A percentile compares a stretch with the other conserved stretches of the same genome.
Conservation (phyloP, 2,329 filamentous ascomycete genomes). For the Paraphaeosphaeria minitans region DNA sequence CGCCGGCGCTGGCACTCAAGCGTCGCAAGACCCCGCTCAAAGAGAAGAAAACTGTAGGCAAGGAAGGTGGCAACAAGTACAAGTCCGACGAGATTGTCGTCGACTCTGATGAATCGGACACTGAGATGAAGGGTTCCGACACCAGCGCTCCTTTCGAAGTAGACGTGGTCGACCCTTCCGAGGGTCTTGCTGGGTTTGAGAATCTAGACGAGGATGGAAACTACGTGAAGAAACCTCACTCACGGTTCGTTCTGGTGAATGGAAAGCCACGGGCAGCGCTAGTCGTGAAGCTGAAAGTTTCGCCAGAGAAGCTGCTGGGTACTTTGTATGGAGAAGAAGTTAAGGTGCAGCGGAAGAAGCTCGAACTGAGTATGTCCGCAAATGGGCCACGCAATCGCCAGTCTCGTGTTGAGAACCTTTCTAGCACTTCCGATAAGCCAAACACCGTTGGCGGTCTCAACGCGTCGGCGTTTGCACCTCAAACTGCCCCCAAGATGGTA, state of each 20-base stretch:
- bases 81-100: not conserved
- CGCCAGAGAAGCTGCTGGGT: not conserved
- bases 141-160: not conserved
- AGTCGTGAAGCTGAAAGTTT: not conserved
- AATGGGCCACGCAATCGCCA: too few species aligned
- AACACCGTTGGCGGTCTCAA: too few species aligned
- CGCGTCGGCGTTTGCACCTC: not conserved
- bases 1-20: not conserved
- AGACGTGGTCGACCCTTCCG: not conserved
- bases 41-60: not conserved
- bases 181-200: slow-evolving; percentile 2
- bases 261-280: not conserved
- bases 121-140: not conserved
- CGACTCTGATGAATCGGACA: slow-evolving; percentile 1
- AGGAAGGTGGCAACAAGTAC: not conserved
- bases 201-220: not conserved
- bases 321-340: not conserved
- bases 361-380: not conserved
- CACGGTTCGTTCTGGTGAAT: not conserved
- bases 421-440: not conserved
- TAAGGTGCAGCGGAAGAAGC: not conserved
- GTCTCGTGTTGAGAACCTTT: too few species aligned
- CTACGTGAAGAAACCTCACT: not conserved
- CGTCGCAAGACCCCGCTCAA: not conserved
- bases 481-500: not conserved